These are phyloP conservation scores for Blumeriella jaapii DNA, from an alignment of 2,329 filamentous ascomycete species.

Conservation along the genomic window DNA sequence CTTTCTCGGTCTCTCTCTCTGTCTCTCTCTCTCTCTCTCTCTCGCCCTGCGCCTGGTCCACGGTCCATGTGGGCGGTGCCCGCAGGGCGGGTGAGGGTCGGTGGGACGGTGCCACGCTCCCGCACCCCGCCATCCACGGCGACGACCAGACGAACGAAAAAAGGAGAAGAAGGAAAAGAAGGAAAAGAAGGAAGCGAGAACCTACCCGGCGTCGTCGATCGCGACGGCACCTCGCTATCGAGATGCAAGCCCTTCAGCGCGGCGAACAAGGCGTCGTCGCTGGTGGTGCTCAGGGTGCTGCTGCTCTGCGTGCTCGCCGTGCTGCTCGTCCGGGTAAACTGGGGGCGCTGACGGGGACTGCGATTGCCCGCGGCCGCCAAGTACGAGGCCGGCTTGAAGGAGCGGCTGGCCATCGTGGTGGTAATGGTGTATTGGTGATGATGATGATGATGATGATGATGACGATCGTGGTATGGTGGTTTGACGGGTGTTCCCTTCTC, in stretches of 20 bases:
- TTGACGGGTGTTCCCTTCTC: too few relatives aligned
- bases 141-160: not conserved
- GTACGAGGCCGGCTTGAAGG: slow-evolving; percentile 37
- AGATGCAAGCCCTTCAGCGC: not conserved
- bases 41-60: not conserved
- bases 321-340: slow-evolving; percentile 33
- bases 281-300: slow-evolving; percentile 9
- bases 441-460: too few relatives aligned
- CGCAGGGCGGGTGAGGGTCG: too few relatives aligned
- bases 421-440: too few relatives aligned
- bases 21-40: not conserved
- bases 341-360: slow-evolving; percentile 32
- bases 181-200: not conserved
- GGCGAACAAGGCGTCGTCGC: slow-evolving; percentile 16
- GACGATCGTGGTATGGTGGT: too few relatives aligned
- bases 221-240: slow-evolving; percentile 3
- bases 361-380: slow-evolving; percentile 24
- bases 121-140: too few relatives aligned
- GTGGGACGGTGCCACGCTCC: too few relatives aligned
- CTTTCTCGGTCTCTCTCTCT: not conserved
- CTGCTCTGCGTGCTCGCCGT: too few relatives aligned
- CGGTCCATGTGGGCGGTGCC: not conserved
- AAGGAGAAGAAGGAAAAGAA: too few relatives aligned
- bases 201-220: slow-evolving; percentile 13
- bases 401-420: slow-evolving; percentile 43